phyloP scores from a whole-genome alignment of 2,329 filamentous ascomycete species.

The Aspergillus floridensis region DNA sequence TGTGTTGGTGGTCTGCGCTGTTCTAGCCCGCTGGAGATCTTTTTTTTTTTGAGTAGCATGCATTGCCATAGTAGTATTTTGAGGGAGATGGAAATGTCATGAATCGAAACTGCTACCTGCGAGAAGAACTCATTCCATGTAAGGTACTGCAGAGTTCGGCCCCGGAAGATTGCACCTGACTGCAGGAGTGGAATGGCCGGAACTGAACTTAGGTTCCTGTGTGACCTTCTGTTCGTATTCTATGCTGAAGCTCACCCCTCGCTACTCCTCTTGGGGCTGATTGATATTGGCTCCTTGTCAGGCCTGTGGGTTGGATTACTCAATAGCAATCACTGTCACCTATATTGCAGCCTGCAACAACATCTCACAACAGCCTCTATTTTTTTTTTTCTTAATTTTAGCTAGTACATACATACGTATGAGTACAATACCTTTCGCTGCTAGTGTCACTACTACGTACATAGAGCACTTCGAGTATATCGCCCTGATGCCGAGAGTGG shows the following conservation, averaged over 20 bases:
- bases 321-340: too few species aligned
- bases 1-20: background rate
- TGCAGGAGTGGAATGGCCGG: constrained; percentile 7
- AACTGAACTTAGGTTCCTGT: background rate
- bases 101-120: background rate
- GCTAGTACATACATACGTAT: too few species aligned
- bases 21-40: background rate
- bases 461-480: background rate
- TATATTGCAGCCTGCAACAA: constrained; percentile 1
- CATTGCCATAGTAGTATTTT: background rate
- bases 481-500: background rate
- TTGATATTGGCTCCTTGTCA: background rate
- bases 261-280: background rate
- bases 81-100: background rate
- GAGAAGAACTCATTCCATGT: background rate
- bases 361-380: background rate
- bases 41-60: background rate
- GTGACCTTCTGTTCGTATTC: constrained; percentile 8
- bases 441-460: too few species aligned
- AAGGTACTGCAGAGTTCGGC: constrained; percentile 8
- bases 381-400: too few species aligned
- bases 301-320: background rate
- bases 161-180: constrained; percentile 16
- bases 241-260: background rate
- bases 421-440: too few species aligned